Evolutionary conservation across 1,139 yeast species (phyloP).

Genomic region (Ogataea hybrid): DNA sequence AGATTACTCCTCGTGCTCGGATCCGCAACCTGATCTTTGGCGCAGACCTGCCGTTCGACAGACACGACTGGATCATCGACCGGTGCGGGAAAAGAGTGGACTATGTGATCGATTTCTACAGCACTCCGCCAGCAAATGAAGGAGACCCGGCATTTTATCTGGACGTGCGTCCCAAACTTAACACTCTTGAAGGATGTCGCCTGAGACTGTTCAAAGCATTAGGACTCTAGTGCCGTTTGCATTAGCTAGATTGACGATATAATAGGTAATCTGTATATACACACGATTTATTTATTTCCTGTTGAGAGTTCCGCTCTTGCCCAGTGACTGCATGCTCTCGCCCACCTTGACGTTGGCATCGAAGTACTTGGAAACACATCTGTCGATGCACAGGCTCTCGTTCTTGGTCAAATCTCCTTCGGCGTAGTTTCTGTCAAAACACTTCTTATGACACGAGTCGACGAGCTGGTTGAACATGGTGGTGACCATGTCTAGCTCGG

Average conservation of each 20-base stretch:
- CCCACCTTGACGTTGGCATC: slow-evolving; percentile 97
- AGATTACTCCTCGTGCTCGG: slow-evolving; percentile 88
- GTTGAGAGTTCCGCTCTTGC: slow-evolving; percentile 33
- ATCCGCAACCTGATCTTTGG: slow-evolving; percentile 62
- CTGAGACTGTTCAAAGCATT: slow-evolving; percentile 61
- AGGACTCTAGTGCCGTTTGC: slow-evolving; percentile 38
- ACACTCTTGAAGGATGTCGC: slow-evolving; percentile 74
- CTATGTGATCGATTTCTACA: slow-evolving; percentile 90
- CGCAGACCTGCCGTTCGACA: slow-evolving; percentile 79
- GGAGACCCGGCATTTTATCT: slow-evolving; percentile 59
- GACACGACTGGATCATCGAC: slow-evolving; percentile 95
- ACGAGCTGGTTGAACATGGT: slow-evolving; percentile 91
- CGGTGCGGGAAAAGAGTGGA: slow-evolving; percentile 83
- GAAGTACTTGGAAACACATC: slow-evolving; percentile 96
- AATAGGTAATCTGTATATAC: slow-evolving; percentile 15
- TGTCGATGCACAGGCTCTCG: slow-evolving; percentile 90
- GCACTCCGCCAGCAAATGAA: slow-evolving; percentile 43
- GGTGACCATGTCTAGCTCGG: slow-evolving; percentile 93
- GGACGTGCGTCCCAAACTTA: slow-evolving; percentile 90
- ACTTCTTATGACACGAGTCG: slow-evolving; percentile 86
- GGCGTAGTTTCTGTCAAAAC: slow-evolving; percentile 63
- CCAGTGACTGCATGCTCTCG: slow-evolving; percentile 47
- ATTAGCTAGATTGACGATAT: not conserved
- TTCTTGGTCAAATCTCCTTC: slow-evolving; percentile 73
- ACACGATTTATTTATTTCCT: slow-evolving; percentile 5